Percentiles rank a stretch among this genome's conserved stretches.
Evolutionary conservation across 2,329 filamentous ascomycete species (phyloP).

Genomic region (Ophiostoma angusticollis): DNA sequence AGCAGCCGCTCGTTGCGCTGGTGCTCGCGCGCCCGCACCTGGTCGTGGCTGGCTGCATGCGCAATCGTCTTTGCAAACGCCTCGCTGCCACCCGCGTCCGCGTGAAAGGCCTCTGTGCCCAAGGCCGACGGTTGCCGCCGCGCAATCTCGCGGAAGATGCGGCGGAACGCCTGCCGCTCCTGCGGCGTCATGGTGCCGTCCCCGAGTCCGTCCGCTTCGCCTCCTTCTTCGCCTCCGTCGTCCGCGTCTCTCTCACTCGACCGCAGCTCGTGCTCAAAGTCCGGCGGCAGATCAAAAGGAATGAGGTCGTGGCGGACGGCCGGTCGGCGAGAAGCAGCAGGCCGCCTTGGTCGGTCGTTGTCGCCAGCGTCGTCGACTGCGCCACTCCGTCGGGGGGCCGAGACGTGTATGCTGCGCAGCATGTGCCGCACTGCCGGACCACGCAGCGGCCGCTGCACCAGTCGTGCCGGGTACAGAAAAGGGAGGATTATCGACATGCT

Average conservation of each 20-base stretch:
- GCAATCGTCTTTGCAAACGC: slow-evolving; percentile 19
- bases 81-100: too few species aligned
- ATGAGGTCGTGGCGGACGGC: slow-evolving; percentile 26
- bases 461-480: slow-evolving; percentile 62
- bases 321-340: too few species aligned
- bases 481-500: slow-evolving; percentile 43
- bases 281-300: slow-evolving; percentile 35
- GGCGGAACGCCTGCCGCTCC: slow-evolving; percentile 36
- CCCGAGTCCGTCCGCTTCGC: neutral
- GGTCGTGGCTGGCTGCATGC: slow-evolving; percentile 1
- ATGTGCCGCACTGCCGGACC: slow-evolving; percentile 15
- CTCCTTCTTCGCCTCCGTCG: slow-evolving; percentile 4
- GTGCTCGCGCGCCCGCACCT: slow-evolving; percentile 1
- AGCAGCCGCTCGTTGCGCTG: slow-evolving; percentile 9
- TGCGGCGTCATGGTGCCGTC: slow-evolving; percentile 43
- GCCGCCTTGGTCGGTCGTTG: too few species aligned
- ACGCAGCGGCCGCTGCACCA: slow-evolving; percentile 32
- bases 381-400: slow-evolving; percentile 6
- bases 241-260: slow-evolving; percentile 15
- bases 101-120: too few species aligned
- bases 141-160: slow-evolving; percentile 47
- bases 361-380: too few species aligned
- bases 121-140: slow-evolving; percentile 3
- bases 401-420: slow-evolving; percentile 17
- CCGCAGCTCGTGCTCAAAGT: slow-evolving; percentile 21